These are phyloP conservation scores for Graphium sp. DNA, from an alignment of 2,329 filamentous ascomycete genomes.

Conservation along the genomic window DNA sequence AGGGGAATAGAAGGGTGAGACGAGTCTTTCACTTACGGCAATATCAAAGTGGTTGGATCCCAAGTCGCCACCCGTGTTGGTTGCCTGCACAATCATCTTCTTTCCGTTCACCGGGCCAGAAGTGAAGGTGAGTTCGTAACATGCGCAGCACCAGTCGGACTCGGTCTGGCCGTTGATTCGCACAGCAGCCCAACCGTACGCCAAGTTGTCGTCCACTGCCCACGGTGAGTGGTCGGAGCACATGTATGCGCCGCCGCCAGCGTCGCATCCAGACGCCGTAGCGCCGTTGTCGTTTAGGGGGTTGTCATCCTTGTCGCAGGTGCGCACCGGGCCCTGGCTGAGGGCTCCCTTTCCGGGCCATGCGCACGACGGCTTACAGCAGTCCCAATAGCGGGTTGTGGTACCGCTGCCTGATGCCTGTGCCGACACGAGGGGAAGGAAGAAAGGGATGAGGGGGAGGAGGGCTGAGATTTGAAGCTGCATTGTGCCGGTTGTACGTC, in stretches of 20 bases:
- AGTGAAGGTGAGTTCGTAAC: slow-evolving; percentile 41
- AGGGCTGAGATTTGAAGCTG: slow-evolving; percentile 4
- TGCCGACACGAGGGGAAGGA: not conserved
- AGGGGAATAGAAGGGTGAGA: not conserved
- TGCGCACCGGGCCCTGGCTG: slow-evolving; percentile 29
- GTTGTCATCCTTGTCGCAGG: slow-evolving; percentile 36
- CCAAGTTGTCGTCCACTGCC: slow-evolving; percentile 37
- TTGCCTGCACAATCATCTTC: slow-evolving; percentile 46
- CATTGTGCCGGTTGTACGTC: slow-evolving; percentile 1
- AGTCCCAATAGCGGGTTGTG: slow-evolving; percentile 37
- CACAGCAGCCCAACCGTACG: slow-evolving; percentile 50
- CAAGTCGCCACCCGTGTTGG: slow-evolving; percentile 43
- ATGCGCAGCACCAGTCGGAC: slow-evolving; percentile 48
- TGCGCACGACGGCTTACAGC: slow-evolving; percentile 53
- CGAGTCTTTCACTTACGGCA: slow-evolving; percentile 1
- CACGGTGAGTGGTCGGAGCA: slow-evolving; percentile 47
- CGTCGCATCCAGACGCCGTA: slow-evolving; percentile 28
- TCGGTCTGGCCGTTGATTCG: slow-evolving; percentile 36
- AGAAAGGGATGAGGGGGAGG: slow-evolving; percentile 4
- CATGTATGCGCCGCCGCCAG: slow-evolving; percentile 31
- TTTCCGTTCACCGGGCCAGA: slow-evolving; percentile 35
- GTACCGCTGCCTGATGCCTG: slow-evolving; percentile 1
- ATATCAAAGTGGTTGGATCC: slow-evolving; percentile 42
- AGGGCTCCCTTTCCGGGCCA: slow-evolving; percentile 37
- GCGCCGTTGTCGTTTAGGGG: slow-evolving; percentile 29